These are phyloP conservation scores for Sugiyamaella lignohabitans DNA, from an alignment of 805 yeast species.

Conservation along the genomic window DNA sequence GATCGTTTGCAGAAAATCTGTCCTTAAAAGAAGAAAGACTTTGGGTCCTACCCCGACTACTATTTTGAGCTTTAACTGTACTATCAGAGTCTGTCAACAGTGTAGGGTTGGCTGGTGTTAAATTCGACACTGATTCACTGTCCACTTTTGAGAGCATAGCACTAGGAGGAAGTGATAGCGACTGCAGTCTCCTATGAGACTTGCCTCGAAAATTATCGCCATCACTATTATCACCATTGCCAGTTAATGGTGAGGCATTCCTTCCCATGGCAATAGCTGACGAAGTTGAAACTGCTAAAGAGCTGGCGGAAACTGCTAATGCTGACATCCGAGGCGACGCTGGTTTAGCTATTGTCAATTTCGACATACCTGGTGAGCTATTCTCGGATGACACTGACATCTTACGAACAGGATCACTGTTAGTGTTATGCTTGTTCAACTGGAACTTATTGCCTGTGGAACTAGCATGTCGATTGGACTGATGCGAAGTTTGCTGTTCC, in stretches of 20 bases:
- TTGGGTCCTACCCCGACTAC: not conserved
- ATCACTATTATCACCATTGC: not conserved
- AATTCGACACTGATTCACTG: too few relatives aligned
- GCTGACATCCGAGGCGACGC: not conserved
- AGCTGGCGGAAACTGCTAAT: not conserved
- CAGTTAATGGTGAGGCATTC: not conserved
- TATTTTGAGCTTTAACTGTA: not conserved
- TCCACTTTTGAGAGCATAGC: not conserved
- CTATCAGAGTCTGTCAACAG: not conserved
- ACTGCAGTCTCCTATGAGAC: constrained; percentile 3
- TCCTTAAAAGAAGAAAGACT: not conserved
- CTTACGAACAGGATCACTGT: not conserved
- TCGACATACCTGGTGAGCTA: not conserved
- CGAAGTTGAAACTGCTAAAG: not conserved
- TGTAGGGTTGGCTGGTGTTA: constrained; percentile 1
- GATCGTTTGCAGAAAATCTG: too few relatives aligned
- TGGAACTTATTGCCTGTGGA: not conserved
- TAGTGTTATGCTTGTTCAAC: not conserved
- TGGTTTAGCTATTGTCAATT: not conserved
- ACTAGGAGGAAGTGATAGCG: constrained; percentile 8
- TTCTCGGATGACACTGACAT: not conserved
- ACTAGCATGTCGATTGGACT: not conserved
- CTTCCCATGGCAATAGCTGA: not conserved
- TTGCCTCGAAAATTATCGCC: not conserved
- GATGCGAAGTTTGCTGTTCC: not conserved